Base-by-base conservation (phyloP, 2,329 filamentous ascomycete genomes). In the Dendrostoma leiphaemia region DNA sequence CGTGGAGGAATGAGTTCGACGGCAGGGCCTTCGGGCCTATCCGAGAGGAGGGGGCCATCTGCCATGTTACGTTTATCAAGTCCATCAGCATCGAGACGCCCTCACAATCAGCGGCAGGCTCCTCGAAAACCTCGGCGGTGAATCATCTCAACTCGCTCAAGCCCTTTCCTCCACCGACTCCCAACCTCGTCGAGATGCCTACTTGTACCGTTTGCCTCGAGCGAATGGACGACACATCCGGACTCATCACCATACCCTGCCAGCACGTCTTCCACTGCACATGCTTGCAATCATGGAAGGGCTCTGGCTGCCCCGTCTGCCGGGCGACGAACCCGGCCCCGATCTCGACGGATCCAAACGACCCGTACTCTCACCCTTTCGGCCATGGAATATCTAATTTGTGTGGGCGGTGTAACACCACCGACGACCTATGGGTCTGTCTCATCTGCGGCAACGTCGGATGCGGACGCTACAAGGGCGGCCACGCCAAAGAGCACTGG, bases 251-350 rank as follows among this genome's bases (percentile, higher is more conserved):
- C 1, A 97, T 97, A 37, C 86, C 95, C 28, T 99, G 94, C 67
- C 93, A 97, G 65, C 94, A 99, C 65, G 91, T 97, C 48, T 99
- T 99, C 67, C 94, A 99, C 69, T 97, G 94, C 67, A 92, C 88
- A 1, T 99, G 94, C 71, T 78, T 99, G 1, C 90, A 96, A 65
- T 97, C 94, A 67, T 99, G 94, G 94, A 90, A 90, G 66, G 92
- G 93, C 4, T 89, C 86, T 24, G 93, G 93, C 4, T 99, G 94
- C 66, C 94, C 94, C 0, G 91, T 99, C 6, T 99, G 94, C 65
- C 85, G 94, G 31, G 96, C 96, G 64, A 96, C 92, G 1, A 83
- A 79, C 56, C 73, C 78, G 6, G 68, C 73, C 5, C 64, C 65
- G 8, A 62, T 61, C 6, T 71, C 74, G 50, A 38, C 17, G 12